These are phyloP conservation scores for Hemileccinum impolitum DNA, from an alignment of 768 basidiomycete genomes.

Conservation along the genomic window DNA sequence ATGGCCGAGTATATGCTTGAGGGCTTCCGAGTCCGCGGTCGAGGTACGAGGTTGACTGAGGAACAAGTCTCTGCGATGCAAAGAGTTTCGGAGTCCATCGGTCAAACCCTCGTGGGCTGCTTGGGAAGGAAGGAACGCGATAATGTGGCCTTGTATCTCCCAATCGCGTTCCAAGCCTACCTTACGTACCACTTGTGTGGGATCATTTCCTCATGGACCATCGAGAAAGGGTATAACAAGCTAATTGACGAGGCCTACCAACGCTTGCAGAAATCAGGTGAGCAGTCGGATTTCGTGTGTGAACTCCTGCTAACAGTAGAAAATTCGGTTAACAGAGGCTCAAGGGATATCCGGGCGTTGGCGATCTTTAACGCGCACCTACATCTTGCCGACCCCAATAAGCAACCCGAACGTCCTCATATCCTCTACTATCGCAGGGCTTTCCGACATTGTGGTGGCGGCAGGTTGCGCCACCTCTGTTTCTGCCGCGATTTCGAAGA, in stretches of 20 bases:
- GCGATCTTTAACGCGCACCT: slow-evolving; percentile 4
- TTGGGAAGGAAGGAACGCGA: neutral
- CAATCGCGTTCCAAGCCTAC: slow-evolving; percentile 10
- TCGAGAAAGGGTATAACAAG: neutral
- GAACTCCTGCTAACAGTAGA: neutral
- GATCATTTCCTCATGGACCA: slow-evolving; percentile 11
- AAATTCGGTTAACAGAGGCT: neutral
- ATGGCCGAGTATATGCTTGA: neutral
- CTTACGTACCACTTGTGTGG: neutral
- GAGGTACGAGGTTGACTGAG: neutral
- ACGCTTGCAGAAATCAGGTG: slow-evolving; percentile 3
- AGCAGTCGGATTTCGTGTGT: neutral
- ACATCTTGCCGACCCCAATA: neutral
- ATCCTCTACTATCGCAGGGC: neutral
- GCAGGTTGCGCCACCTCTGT: neutral
- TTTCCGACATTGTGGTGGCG: neutral
- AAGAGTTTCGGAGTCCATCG: neutral
- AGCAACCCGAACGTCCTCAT: neutral
- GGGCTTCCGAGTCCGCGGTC: neutral
- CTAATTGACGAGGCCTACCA: slow-evolving; percentile 1
- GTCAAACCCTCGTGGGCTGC: neutral
- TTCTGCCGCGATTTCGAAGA: neutral
- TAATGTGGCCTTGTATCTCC: slow-evolving; percentile 4
- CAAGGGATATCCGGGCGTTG: slow-evolving; percentile 5
- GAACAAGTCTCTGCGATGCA: neutral